These are phyloP conservation scores for Papiliotrema fonsecae DNA, from an alignment of 1,284 basidiomycete genomes.

Conservation along the genomic window DNA sequence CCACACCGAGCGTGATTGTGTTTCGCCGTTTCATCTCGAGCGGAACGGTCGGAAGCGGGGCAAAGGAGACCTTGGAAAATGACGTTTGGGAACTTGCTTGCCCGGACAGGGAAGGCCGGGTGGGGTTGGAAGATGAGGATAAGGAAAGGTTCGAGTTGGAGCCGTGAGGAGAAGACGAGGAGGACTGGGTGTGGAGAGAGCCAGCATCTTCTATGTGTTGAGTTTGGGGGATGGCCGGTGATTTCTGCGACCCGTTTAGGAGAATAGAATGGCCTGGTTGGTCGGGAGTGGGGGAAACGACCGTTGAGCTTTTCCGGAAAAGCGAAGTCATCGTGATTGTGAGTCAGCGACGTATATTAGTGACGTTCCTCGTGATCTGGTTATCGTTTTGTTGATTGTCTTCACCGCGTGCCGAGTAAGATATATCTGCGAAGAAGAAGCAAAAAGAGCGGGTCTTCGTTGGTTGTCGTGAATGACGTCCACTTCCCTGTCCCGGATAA, in stretches of 20 bases:
- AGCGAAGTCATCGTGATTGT: neutral
- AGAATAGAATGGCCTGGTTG: conserved; percentile 1
- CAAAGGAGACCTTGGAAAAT: conserved; percentile 26
- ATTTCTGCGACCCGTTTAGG: neutral
- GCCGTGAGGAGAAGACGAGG: neutral
- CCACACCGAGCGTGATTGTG: conserved; percentile 44
- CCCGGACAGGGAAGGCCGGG: neutral
- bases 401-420: no score
- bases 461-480: no score
- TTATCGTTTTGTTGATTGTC: neutral
- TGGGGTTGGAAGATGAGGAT: conserved; percentile 3
- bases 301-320: neutral
- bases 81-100: no score
- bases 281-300: neutral
- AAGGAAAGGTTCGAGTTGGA: conserved; percentile 1
- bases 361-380: no score
- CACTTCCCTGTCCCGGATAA: no score
- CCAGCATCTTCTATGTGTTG: conserved; percentile 1
- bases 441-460: no score
- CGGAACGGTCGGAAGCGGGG: conserved; percentile 31
- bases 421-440: no score
- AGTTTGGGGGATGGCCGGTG: conserved; percentile 1
- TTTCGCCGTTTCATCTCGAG: conserved; percentile 40
- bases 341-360: no score
- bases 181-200: neutral